Conservation (phyloP, 116 monocot species). For the Phalaenopsis hybrid region DNA sequence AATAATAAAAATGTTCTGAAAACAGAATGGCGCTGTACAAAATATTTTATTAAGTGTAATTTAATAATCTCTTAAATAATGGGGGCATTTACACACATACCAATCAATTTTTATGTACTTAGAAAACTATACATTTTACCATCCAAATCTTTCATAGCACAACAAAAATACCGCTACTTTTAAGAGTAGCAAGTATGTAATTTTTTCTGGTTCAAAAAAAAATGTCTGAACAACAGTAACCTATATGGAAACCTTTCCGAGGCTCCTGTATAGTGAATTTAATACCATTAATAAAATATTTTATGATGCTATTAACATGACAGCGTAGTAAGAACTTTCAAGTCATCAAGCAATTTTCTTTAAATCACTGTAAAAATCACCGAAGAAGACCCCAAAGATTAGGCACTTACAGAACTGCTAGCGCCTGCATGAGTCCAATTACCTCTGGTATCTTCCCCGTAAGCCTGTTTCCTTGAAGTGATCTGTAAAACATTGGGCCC, state of each 20-base stretch:
- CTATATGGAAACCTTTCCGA: not conserved
- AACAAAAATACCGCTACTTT: too few species aligned
- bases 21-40: too few species aligned
- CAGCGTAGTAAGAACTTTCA: not conserved
- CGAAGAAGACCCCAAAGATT: not conserved
- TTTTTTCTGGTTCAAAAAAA: not conserved
- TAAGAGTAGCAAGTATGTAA: too few species aligned
- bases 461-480: slow-evolving; percentile 87
- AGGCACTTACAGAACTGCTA: slow-evolving; percentile 70
- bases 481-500: slow-evolving; percentile 28
- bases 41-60: too few species aligned
- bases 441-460: slow-evolving; percentile 96
- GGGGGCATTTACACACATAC: too few species aligned
- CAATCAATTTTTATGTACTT: too few species aligned
- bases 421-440: slow-evolving; percentile 97
- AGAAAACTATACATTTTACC: too few species aligned
- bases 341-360: not conserved
- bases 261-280: not conserved
- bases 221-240: not conserved
- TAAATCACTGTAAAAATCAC: not conserved
- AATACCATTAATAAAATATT: not conserved
- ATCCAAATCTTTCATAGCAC: too few species aligned
- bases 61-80: too few species aligned
- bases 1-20: too few species aligned
- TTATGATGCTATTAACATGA: not conserved